Conservation (phyloP, 257 asterid genomes). For the Paraleonurus japonicus region DNA sequence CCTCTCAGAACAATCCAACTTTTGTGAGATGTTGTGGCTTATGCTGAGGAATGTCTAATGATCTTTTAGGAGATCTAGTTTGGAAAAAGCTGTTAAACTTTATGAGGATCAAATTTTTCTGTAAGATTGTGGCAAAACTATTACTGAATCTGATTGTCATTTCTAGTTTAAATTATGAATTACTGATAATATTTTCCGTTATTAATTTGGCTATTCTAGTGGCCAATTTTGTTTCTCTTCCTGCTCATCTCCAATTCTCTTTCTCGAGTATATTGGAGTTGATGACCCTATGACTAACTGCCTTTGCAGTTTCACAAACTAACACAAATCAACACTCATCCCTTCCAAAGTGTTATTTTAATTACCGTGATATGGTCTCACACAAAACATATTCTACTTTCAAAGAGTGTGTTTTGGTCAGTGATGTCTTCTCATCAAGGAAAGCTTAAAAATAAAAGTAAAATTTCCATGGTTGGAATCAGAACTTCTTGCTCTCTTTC, state of each 20-base stretch:
- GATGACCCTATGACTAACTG: background rate
- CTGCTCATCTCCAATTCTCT: background rate
- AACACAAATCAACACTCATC: too few species aligned
- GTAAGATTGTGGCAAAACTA: background rate
- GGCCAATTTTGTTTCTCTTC: background rate
- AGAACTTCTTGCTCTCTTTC: background rate
- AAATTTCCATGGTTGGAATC: background rate
- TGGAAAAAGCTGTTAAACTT: background rate
- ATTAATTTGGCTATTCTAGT: background rate
- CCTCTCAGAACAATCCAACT: background rate
- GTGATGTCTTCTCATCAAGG: background rate
- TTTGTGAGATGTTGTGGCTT: background rate
- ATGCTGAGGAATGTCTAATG: background rate
- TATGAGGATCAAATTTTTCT: background rate
- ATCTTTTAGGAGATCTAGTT: background rate
- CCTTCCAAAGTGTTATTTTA: too few species aligned
- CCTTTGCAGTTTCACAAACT: too few species aligned
- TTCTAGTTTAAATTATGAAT: background rate
- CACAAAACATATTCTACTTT: too few species aligned
- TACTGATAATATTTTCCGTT: slow-evolving; percentile 6
- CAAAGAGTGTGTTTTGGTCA: background rate
- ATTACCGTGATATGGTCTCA: too few species aligned
- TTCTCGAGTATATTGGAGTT: background rate
- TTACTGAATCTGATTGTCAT: background rate
- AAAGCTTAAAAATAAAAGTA: background rate